Percentiles rank a stretch among this genome's conserved stretches.
Evolutionary conservation across 441 rosid genomes (phyloP).

Genomic region (Jatropha multifida): DNA sequence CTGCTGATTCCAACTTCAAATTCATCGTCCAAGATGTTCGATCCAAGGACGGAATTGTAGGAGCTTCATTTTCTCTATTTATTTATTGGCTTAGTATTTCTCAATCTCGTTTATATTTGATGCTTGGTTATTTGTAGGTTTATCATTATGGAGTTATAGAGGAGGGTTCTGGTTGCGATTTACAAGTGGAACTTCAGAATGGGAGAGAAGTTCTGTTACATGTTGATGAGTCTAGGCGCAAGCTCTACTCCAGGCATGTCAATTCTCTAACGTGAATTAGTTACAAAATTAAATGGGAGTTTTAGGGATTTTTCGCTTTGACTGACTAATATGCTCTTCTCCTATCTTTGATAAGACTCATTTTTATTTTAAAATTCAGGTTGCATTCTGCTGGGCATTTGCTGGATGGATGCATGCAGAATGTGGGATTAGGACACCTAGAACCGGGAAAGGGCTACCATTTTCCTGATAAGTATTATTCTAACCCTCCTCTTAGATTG

Average conservation of each 20-base stretch:
- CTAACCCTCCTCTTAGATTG: constrained; percentile 3
- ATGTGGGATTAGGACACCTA: constrained; percentile 56
- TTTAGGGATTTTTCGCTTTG: background rate
- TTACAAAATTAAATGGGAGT: background rate
- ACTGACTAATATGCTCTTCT: background rate
- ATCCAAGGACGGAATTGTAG: constrained; percentile 65
- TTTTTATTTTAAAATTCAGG: constrained; percentile 25
- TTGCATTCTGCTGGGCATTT: constrained; percentile 92
- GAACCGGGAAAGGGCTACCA: constrained; percentile 78
- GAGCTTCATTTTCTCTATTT: background rate
- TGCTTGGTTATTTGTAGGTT: constrained; percentile 38
- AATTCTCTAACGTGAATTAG: too few relatives aligned
- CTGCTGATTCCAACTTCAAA: constrained; percentile 33
- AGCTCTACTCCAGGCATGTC: constrained; percentile 66
- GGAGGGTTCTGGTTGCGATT: constrained; percentile 38
- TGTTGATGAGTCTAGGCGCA: constrained; percentile 68
- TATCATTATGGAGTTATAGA: constrained; percentile 66
- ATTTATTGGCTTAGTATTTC: background rate
- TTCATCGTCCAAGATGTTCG: constrained; percentile 81
- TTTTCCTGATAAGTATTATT: constrained; percentile 75
- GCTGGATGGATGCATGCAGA: constrained; percentile 59
- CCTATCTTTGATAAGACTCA: too few relatives aligned
- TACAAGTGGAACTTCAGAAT: constrained; percentile 32
- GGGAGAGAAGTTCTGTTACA: constrained; percentile 48
- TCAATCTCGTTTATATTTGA: background rate